Evolutionary conservation across 495 filamentous ascomycete species (phyloP).

Genomic region (Tuber melanosporum): DNA sequence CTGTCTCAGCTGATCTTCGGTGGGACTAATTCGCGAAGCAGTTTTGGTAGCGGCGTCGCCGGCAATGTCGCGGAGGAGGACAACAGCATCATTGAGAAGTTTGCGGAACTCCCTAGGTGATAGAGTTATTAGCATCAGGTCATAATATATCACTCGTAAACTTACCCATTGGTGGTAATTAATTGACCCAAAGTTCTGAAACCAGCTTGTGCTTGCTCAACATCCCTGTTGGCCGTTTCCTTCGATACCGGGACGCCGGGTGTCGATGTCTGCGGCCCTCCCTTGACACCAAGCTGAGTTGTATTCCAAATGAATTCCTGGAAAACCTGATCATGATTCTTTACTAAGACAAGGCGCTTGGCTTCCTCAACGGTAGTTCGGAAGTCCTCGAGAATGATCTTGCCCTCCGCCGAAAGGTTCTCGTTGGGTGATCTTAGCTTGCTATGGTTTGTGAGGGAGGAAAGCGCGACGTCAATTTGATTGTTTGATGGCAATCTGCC

Average conservation of each 20-base stretch:
- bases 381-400: constrained; percentile 66
- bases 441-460: constrained; percentile 58
- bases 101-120: constrained; percentile 39
- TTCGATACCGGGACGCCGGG: constrained; percentile 66
- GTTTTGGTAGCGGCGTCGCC: constrained; percentile 81
- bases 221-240: constrained; percentile 55
- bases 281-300: constrained; percentile 54
- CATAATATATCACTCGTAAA: constrained; percentile 16
- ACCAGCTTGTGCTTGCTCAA: constrained; percentile 64
- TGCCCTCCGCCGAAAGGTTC: constrained; percentile 77
- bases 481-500: constrained; percentile 94
- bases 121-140: constrained; percentile 35
- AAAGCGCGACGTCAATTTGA: constrained; percentile 90
- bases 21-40: constrained; percentile 70
- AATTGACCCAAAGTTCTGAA: constrained; percentile 81
- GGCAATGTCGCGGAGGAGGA: constrained; percentile 79
- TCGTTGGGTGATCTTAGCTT: constrained; percentile 55
- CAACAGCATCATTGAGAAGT: constrained; percentile 67
- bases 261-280: constrained; percentile 52
- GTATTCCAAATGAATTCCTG: constrained; percentile 97
- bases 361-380: constrained; percentile 79
- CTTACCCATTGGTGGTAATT: constrained; percentile 86
- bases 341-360: constrained; percentile 79
- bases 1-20: constrained; percentile 65
- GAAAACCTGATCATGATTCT: constrained; percentile 89